Base-by-base conservation (phyloP, 83 land plant species). In the Picea abies region DNA sequence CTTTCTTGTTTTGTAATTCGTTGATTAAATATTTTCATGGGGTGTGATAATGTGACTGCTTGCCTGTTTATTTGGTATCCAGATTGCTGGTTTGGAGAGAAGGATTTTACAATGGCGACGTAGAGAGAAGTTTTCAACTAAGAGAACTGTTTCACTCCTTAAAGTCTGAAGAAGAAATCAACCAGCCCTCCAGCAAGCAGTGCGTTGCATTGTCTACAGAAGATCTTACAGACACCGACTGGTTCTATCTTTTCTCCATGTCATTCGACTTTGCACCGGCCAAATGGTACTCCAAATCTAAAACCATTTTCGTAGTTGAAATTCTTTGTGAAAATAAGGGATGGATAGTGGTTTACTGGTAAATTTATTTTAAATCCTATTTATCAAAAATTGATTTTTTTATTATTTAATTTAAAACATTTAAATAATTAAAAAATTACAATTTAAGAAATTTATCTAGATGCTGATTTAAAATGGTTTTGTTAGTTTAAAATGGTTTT, bases 171-270 rank as follows among this genome's bases (percentile, higher is more conserved):
- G 90, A 87, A 35, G 94, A 90, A 58, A 81, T 81, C 61, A 86
- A 84, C 11, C 89, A 87, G 79, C 86, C 66, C 39, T 37, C 86
- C 39, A 85, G 85, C 63, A 87, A 87, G 84, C 95, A 90, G 4
- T 84, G 90, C 44, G 88, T 93, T 79, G 80, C 94, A 12, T 84
- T 95, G 69, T 91, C 92, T 52, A 96, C 97, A 5, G 97, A 95
- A 84, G 96, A 95, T 86, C 92, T 95, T 10, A 84, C 94, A 1
- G 97, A 95, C 67, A 86, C 92, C 39, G 97, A 95, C 85, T 95
- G 97, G 97, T 95, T 91, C 80, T 95, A 89, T 88, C 78, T 95
- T 80, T 88, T 95, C 58, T 95, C 96, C 84, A 93, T 95, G 96
- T 93, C 96, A 70, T 95, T 91, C 85, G 84, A 84, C 12, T 94